Percentiles rank a stretch among this genome's conserved stretches.
Conservation (phyloP, 2,329 filamentous ascomycete species). For the Remersonia thermophila region DNA sequence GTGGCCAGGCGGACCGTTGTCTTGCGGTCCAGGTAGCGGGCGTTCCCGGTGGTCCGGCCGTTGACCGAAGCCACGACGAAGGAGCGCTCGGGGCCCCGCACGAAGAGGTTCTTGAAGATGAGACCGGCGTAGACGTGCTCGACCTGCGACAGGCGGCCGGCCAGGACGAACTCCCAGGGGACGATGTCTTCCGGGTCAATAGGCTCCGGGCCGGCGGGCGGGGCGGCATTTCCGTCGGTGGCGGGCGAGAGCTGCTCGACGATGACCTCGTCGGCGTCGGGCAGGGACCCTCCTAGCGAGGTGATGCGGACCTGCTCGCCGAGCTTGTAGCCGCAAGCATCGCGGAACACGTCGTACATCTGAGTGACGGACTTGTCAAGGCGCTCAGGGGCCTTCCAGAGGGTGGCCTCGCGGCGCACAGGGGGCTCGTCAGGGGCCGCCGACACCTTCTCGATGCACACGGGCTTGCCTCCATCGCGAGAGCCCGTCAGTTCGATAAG, state of each 20-base stretch:
- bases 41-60: slow-evolving; percentile 30
- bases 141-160: slow-evolving; percentile 28
- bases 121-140: slow-evolving; percentile 61
- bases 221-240: no score
- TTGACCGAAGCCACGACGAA: slow-evolving; percentile 51
- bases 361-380: slow-evolving; percentile 56
- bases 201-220: slow-evolving; percentile 24
- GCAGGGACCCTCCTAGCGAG: slow-evolving; percentile 39
- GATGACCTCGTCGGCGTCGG: slow-evolving; percentile 44
- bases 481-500: slow-evolving; percentile 32
- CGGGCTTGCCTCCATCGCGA: slow-evolving; percentile 29
- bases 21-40: slow-evolving; percentile 22
- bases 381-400: slow-evolving; percentile 41
- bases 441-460: slow-evolving; percentile 16
- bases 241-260: slow-evolving; percentile 39
- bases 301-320: slow-evolving; percentile 51
- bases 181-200: slow-evolving; percentile 22
- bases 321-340: slow-evolving; percentile 59
- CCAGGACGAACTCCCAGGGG: slow-evolving; percentile 27
- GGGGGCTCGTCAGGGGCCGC: slow-evolving; percentile 7
- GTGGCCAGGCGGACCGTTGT: slow-evolving; percentile 24
- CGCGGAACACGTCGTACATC: slow-evolving; percentile 62
- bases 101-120: slow-evolving; percentile 51
- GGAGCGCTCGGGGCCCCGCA: slow-evolving; percentile 43
- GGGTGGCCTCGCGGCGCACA: slow-evolving; percentile 31